Evolutionary conservation across 2,329 filamentous ascomycete species (phyloP).

Genomic region (Exophiala phaeomuriformis): DNA sequence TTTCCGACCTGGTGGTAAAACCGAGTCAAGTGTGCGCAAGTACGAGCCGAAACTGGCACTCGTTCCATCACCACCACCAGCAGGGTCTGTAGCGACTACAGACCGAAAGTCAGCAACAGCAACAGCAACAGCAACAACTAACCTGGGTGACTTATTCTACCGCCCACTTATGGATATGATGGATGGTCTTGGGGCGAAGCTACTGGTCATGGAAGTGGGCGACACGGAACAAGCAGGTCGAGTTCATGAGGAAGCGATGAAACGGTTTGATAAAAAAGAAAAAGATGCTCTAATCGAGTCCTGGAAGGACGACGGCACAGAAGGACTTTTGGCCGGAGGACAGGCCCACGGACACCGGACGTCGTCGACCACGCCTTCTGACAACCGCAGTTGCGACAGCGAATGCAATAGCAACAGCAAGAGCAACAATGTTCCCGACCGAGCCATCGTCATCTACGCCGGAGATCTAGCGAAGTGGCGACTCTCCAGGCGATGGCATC

Average conservation of each 20-base stretch:
- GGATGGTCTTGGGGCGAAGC: conserved; percentile 41
- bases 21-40: conserved; percentile 62
- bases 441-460: conserved; percentile 13
- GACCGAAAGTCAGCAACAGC: conserved; percentile 28
- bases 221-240: conserved; percentile 60
- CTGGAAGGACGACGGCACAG: conserved; percentile 22
- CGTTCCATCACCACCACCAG: conserved; percentile 39
- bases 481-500: background rate
- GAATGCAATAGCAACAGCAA: background rate
- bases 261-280: background rate
- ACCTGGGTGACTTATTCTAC: conserved; percentile 57
- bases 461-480: conserved; percentile 11
- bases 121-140: background rate
- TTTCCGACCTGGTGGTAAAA: conserved; percentile 54
- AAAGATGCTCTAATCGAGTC: conserved; percentile 7
- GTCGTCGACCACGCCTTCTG: too few relatives aligned
- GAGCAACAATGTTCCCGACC: conserved; percentile 5
- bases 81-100: conserved; percentile 14
- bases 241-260: conserved; percentile 42
- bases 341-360: too few relatives aligned
- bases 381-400: background rate
- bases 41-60: conserved; percentile 77
- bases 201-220: conserved; percentile 64
- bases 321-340: background rate
- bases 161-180: conserved; percentile 55